phyloP scores from a whole-genome alignment of 2,329 filamentous ascomycete genomes.

The Colletotrichum nymphaeae region DNA sequence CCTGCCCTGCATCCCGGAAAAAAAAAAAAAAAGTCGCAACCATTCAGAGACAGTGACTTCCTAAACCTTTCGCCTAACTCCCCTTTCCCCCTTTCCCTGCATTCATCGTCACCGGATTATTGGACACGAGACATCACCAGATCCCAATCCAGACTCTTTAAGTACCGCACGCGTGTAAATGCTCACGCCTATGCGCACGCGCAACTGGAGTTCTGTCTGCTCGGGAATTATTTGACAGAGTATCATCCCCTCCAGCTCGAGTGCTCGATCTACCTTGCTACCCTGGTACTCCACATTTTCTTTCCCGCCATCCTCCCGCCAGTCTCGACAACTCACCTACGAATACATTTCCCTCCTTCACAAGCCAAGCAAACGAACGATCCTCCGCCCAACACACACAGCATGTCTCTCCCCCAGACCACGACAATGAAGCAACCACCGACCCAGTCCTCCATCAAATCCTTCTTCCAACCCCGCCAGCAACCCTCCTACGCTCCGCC shows the following conservation, averaged over 20 bases:
- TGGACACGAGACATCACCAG: neutral
- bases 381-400: constrained; percentile 40
- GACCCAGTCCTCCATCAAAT: constrained; percentile 68
- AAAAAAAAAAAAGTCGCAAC: neutral
- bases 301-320: neutral
- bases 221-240: neutral
- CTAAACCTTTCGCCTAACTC: neutral
- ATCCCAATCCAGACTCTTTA: neutral
- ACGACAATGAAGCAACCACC: constrained; percentile 44
- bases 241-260: neutral
- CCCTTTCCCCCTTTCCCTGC: neutral
- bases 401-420: constrained; percentile 53
- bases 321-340: neutral
- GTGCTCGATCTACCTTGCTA: neutral
- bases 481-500: constrained; percentile 57
- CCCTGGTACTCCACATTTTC: neutral
- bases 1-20: neutral
- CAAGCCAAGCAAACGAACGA: constrained; percentile 42
- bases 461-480: constrained; percentile 66
- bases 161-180: constrained; percentile 7
- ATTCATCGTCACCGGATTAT: constrained; percentile 24
- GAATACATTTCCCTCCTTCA: neutral
- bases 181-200: neutral
- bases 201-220: neutral
- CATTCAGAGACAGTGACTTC: constrained; percentile 29